Evolutionary conservation across 1,139 yeast genomes (phyloP), one percentile per base, ranked within the genome.

Genomic region (Arxiozyma heterogenica): DNA sequence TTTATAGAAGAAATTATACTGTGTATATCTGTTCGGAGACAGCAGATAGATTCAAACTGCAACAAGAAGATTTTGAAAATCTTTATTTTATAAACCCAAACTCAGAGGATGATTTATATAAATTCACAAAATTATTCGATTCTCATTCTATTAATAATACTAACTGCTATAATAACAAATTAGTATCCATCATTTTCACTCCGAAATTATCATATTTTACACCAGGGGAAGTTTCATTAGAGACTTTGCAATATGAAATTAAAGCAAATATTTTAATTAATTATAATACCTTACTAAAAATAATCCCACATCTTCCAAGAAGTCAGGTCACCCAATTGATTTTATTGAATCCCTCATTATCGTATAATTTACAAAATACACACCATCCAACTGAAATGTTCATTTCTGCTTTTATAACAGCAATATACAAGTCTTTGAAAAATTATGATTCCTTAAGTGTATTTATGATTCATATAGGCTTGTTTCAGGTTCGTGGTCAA

Each of bases 181-280:
- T 66, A 42, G 58, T 63, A 4, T 61, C 69, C 7, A 61, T 67
- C 7, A 55, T 67, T n/a, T 60, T 67, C 34, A 64, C 66, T 57
- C 71, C 71, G 20, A 66, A 64, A 51, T 49, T 66, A 11, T 60
- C 69, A 4, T 67, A 64, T 51, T 62, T 64, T 50, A 63, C 68
- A 6, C 58, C 68, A 1, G 70, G 70, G 1, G 62, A 60, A 34
- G 49, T 60, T 8, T 56, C 68, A 1, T 48, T 61, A 7, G 56
- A 55, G 12, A 57, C 55, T 30, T 52, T 65, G 39, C 59, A 62
- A 44, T 48, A 58, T 23, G 70, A 66, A 52, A 51, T 66, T 1
- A 59, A 59, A 45, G 55, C 62, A 17, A 66, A 64, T 45, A 55
- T 65, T 17, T 49, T 64, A 30, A 53, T 60, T 8, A 59, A 64